Evolutionary conservation across 2,329 filamentous ascomycete genomes (phyloP).

Genomic region (Apiospora phragmitis): DNA sequence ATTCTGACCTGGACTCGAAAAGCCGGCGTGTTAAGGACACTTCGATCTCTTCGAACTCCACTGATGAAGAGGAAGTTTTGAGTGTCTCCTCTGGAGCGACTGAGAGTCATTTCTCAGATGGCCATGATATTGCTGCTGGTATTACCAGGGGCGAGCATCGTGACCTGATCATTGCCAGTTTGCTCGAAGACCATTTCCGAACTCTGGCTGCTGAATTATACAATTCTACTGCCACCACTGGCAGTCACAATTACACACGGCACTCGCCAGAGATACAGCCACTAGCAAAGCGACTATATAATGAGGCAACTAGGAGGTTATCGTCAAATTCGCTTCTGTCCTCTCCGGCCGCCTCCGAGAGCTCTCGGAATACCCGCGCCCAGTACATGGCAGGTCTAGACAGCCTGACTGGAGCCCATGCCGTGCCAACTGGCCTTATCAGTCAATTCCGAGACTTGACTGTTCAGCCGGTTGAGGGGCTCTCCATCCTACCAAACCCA

Average conservation of each 20-base stretch:
- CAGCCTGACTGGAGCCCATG: slow-evolving; percentile 21
- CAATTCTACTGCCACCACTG: slow-evolving; percentile 22
- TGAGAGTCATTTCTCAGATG: neutral
- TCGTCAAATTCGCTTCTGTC: slow-evolving; percentile 25
- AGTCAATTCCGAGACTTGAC: slow-evolving; percentile 26
- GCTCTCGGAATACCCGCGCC: slow-evolving; percentile 20
- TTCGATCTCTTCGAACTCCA: neutral
- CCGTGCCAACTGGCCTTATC: slow-evolving; percentile 13
- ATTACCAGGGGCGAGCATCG: slow-evolving; percentile 28
- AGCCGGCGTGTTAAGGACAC: neutral
- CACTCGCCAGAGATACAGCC: slow-evolving; percentile 29
- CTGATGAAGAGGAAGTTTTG: slow-evolving; percentile 1
- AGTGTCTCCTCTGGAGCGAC: neutral
- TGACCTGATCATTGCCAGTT: slow-evolving; percentile 32
- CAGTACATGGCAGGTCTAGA: slow-evolving; percentile 33
- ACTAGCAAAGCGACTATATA: slow-evolving; percentile 25
- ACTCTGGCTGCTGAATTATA: slow-evolving; percentile 30
- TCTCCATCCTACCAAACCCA: slow-evolving; percentile 24
- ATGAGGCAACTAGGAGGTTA: slow-evolving; percentile 25
- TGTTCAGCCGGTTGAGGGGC: slow-evolving; percentile 20
- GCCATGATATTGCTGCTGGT: slow-evolving; percentile 14
- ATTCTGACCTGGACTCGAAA: neutral
- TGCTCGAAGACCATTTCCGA: slow-evolving; percentile 33
- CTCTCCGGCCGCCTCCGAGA: slow-evolving; percentile 21
- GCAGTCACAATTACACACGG: slow-evolving; percentile 23